These are phyloP conservation scores for Castanopsis chinensis DNA, from an alignment of 306 rosid genomes.

Conservation along the genomic window DNA sequence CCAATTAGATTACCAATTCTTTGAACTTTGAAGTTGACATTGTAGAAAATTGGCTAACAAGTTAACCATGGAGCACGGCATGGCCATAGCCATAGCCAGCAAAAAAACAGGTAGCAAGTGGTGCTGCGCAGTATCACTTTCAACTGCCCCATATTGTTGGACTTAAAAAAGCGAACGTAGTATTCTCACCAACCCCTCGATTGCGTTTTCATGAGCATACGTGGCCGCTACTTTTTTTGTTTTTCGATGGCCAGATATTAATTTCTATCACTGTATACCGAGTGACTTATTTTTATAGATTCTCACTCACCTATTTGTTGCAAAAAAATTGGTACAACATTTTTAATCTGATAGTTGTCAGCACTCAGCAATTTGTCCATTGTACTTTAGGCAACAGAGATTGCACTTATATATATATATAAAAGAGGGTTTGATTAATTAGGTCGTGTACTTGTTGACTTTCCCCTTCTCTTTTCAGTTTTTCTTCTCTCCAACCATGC, in stretches of 20 bases:
- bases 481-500: too few species aligned
- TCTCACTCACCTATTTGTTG: neutral
- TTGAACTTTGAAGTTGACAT: too few species aligned
- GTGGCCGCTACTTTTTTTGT: neutral
- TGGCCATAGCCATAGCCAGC: neutral
- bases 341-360: neutral
- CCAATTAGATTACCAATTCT: too few species aligned
- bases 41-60: neutral
- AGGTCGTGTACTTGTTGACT: too few species aligned
- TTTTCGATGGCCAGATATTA: too few species aligned
- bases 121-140: neutral
- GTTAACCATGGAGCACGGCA: too few species aligned
- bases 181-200: slow-evolving; percentile 13
- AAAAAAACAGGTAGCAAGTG: neutral
- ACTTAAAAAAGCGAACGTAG: neutral
- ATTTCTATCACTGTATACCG: neutral
- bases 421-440: too few species aligned
- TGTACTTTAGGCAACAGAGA: too few species aligned
- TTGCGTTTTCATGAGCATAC: neutral
- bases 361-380: too few species aligned
- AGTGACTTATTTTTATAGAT: neutral
- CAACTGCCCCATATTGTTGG: neutral
- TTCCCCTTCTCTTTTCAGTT: too few species aligned
- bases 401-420: too few species aligned
- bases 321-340: neutral